Evolutionary conservation across 495 filamentous ascomycete species (phyloP), one percentile per base, ranked within the genome.

Genomic region (Polyplosphaeria fusca): DNA sequence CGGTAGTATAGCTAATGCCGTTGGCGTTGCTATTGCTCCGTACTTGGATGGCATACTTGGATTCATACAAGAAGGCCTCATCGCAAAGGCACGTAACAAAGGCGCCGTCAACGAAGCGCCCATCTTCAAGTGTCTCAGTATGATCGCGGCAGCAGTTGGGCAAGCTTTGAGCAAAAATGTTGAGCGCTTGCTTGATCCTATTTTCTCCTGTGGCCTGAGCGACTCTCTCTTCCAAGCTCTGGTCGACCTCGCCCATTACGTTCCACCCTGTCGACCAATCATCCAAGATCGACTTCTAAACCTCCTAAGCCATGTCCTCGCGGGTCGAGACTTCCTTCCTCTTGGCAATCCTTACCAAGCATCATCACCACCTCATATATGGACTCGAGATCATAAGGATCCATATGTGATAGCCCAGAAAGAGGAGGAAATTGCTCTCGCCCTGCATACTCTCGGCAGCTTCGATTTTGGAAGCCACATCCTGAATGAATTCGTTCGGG

Each of bases 151-250:
- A 37, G 93, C 93, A 9, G 92, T 97, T 25, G 93, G 93, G 20
- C 95, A 97, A 74, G 87, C 92, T 1, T 81, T 99, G 57, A 96
- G 87, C 79, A 97, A 96, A 67, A 95, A 96, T 66, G 95, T 99
- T 87, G 90, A 96, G 63, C 87, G 89, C 16, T 73, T 97, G 22
- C 81, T 99, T 1, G 92, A 97, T 61, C 91, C 94, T 2, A 96
- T 99, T 57, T 97, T 99, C 71, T 89, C 89, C 16, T 99, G 93
- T 61, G 91, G 92, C 40, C 77, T 99, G 35, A 95, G 88, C 50
- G 86, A 89, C 59, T 89, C 93, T 46, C 79, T 99, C 18, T 95
- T 89, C 0, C 91, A 97, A 68, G 93, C 93, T 13, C 75, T 99
- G 45, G 90, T 96, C 19, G 93, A 97, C 67, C 95, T 99, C 88